Conservation (phyloP, 768 basidiomycete species). For the Xanthoconium stramineum region DNA sequence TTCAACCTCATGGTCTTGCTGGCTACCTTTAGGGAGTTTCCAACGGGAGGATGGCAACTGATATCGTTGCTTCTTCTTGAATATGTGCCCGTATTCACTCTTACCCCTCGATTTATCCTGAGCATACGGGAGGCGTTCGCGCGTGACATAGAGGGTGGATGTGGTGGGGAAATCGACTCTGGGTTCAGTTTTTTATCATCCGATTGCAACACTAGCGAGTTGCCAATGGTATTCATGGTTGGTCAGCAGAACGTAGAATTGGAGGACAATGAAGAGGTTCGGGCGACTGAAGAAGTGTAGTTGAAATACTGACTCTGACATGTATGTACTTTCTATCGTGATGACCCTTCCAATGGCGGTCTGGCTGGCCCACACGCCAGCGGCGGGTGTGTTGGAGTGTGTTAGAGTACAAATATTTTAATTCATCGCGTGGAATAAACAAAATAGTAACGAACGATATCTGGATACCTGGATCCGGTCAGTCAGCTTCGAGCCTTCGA, state of each 20-base stretch:
- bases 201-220: background rate
- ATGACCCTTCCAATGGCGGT: too few species aligned
- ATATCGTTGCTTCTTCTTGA: background rate
- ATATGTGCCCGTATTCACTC: background rate
- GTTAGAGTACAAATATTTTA: too few species aligned
- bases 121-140: background rate
- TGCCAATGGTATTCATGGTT: background rate
- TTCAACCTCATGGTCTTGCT: background rate
- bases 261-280: too few species aligned
- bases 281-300: too few species aligned
- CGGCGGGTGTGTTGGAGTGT: too few species aligned
- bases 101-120: background rate
- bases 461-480: too few species aligned
- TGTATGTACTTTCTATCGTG: too few species aligned
- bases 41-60: background rate
- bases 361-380: too few species aligned
- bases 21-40: background rate
- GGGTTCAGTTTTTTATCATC: background rate
- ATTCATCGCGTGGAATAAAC: too few species aligned
- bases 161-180: background rate
- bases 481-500: too few species aligned
- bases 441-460: too few species aligned
- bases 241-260: background rate
- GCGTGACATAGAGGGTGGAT: background rate
- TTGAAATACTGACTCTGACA: too few species aligned